Percentiles rank a stretch among this genome's conserved stretches.
phyloP scores from a whole-genome alignment of 2,329 filamentous ascomycete genomes.

The Aureobasidium melanogenum region DNA sequence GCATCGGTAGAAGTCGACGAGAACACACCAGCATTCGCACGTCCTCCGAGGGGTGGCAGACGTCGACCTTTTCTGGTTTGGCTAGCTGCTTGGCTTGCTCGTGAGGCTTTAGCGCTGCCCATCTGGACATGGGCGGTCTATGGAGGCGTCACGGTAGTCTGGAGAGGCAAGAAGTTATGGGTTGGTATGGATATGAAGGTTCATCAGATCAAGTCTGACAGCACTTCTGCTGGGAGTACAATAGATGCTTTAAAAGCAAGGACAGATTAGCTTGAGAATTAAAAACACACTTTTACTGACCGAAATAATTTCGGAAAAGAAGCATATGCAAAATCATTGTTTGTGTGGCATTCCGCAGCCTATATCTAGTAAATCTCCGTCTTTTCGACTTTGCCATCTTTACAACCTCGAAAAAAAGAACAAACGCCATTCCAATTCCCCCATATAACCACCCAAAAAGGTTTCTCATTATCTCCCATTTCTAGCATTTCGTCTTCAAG shows the following conservation, averaged over 20 bases:
- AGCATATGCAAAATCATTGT: not conserved
- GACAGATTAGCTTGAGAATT: not conserved
- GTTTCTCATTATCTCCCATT: not conserved
- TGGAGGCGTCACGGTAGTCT: slow-evolving; percentile 77
- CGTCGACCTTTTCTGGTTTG: slow-evolving; percentile 58
- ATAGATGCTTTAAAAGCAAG: not conserved
- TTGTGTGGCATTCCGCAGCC: not conserved
- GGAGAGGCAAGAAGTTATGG: slow-evolving; percentile 75
- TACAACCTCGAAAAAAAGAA: not conserved
- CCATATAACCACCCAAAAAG: not conserved
- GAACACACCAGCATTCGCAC: slow-evolving; percentile 66
- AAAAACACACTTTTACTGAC: not conserved
- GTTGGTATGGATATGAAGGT: slow-evolving; percentile 82
- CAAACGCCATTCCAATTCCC: not conserved
- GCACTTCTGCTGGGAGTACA: not conserved
- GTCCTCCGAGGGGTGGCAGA: slow-evolving; percentile 36
- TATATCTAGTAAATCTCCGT: not conserved
- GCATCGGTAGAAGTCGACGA: slow-evolving; percentile 61
- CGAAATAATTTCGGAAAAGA: too few species aligned
- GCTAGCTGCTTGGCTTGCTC: slow-evolving; percentile 73
- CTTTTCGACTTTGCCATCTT: not conserved
- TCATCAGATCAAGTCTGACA: slow-evolving; percentile 31
- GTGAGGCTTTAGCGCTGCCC: slow-evolving; percentile 74
- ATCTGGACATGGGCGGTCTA: slow-evolving; percentile 87
- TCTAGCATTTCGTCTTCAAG: not conserved